These are phyloP conservation scores for Candida sakaeoensis DNA, from an alignment of 805 yeast species.

Conservation along the genomic window DNA sequence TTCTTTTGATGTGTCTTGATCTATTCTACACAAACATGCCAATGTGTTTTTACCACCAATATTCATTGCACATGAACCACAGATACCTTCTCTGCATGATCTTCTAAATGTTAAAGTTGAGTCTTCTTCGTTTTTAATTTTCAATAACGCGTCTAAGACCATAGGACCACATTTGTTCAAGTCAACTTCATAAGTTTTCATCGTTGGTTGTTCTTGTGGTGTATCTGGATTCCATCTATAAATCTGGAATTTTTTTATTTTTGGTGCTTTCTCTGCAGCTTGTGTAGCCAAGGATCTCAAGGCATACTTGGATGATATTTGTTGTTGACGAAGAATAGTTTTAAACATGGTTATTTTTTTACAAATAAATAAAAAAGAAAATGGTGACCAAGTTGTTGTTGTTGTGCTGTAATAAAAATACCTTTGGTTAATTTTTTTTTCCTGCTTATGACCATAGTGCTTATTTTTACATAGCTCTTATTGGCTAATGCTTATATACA, in stretches of 20 bases:
- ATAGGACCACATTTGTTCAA: constrained; percentile 94
- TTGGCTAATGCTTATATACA: constrained; percentile 1
- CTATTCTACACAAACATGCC: constrained; percentile 94
- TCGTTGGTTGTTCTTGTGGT: constrained; percentile 85
- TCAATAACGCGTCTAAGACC: constrained; percentile 91
- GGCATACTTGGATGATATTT: constrained; percentile 5
- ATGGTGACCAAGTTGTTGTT: too few relatives aligned
- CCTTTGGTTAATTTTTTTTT: constrained; percentile 1
- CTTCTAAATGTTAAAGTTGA: constrained; percentile 94
- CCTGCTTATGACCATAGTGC: constrained; percentile 2
- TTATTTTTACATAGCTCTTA: constrained; percentile 3
- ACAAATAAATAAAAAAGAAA: too few relatives aligned
- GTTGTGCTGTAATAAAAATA: too few relatives aligned
- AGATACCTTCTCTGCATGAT: constrained; percentile 98
- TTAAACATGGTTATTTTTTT: constrained; percentile 10
- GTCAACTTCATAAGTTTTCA: constrained; percentile 81
- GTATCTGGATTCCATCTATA: constrained; percentile 99
- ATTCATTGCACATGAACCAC: constrained; percentile 99
- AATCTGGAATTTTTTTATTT: constrained; percentile 80
- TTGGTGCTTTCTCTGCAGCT: constrained; percentile 47
- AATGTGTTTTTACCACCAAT: constrained; percentile 96
- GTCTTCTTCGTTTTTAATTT: constrained; percentile 96
- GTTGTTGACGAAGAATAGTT: constrained; percentile 11
- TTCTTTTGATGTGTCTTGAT: constrained; percentile 68
- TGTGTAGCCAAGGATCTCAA: constrained; percentile 46